These are phyloP conservation scores for Candida jianshihensis DNA, from an alignment of 805 yeast genomes.

Conservation along the genomic window DNA sequence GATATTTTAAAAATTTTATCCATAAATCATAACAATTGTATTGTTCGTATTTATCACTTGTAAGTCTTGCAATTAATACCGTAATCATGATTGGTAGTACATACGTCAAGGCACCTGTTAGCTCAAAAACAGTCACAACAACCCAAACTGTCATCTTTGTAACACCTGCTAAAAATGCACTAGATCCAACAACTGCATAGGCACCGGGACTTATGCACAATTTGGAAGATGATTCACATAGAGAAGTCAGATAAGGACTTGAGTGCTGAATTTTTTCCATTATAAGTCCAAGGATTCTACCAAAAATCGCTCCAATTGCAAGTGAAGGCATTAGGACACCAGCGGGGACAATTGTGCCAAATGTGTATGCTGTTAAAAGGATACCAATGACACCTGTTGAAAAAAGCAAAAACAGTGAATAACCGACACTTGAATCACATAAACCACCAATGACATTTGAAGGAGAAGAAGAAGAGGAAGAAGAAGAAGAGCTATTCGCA, in stretches of 20 bases:
- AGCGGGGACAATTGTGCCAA: conserved; percentile 63
- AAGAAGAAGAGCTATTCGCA: conserved; percentile 4
- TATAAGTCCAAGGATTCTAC: conserved; percentile 48
- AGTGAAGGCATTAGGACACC: conserved; percentile 61
- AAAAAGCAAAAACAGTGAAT: conserved; percentile 7
- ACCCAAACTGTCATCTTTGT: conserved; percentile 75
- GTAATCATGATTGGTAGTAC: conserved; percentile 83
- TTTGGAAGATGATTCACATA: conserved; percentile 36
- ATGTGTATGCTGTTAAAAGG: conserved; percentile 57
- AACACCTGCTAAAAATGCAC: conserved; percentile 72
- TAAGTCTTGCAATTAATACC: conserved; percentile 66
- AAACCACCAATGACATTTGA: conserved; percentile 22
- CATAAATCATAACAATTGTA: conserved; percentile 62
- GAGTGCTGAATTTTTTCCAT: conserved; percentile 40
- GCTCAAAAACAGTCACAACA: conserved; percentile 74
- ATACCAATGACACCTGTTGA: conserved; percentile 39
- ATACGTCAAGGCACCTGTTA: conserved; percentile 81
- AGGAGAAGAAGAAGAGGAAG: conserved; percentile 6
- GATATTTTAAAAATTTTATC: conserved; percentile 35
- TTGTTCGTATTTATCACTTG: conserved; percentile 54
- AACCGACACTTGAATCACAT: conserved; percentile 13
- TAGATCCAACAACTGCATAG: conserved; percentile 86
- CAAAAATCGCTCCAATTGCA: conserved; percentile 54
- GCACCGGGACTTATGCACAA: conserved; percentile 77
- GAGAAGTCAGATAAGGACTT: conserved; percentile 28